Conservation (phyloP, 2,329 filamentous ascomycete genomes). For the Cordyceps javanica region DNA sequence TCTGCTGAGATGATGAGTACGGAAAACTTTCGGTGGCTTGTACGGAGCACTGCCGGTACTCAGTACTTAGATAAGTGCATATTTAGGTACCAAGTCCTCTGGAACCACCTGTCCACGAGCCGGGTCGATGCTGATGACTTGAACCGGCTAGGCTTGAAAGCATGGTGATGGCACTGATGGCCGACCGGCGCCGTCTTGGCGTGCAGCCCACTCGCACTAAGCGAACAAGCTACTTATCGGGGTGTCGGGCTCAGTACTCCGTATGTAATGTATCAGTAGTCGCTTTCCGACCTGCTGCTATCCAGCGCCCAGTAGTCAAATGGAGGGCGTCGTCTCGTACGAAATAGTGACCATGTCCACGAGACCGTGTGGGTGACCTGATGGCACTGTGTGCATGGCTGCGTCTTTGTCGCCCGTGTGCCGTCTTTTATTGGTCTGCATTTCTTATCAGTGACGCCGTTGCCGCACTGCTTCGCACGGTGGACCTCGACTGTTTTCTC, state of each 20-base stretch:
- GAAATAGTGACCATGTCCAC: neutral
- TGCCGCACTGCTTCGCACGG: neutral
- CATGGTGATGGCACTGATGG: neutral
- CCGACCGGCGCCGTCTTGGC: neutral
- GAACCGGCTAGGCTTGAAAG: neutral
- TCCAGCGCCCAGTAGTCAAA: neutral
- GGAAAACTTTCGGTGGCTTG: too few relatives aligned
- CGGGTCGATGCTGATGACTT: too few relatives aligned
- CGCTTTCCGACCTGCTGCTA: too few relatives aligned
- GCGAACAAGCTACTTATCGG: too few relatives aligned
- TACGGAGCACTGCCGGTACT: too few relatives aligned
- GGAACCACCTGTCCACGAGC: too few relatives aligned
- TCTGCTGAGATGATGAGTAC: too few relatives aligned
- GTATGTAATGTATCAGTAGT: too few relatives aligned
- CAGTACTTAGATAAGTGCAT: too few relatives aligned
- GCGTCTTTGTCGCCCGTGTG: neutral
- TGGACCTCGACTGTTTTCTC: neutral
- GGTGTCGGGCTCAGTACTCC: too few relatives aligned
- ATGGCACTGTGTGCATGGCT: neutral
- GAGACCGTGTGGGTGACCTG: neutral
- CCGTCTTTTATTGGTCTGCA: neutral
- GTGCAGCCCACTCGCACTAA: too few relatives aligned
- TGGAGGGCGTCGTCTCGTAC: constrained; percentile 2
- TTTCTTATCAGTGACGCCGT: neutral
- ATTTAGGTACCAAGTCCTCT: neutral